phyloP scores from a whole-genome alignment of 108 stramenopile species.

The Fragilaria crotonensis region DNA sequence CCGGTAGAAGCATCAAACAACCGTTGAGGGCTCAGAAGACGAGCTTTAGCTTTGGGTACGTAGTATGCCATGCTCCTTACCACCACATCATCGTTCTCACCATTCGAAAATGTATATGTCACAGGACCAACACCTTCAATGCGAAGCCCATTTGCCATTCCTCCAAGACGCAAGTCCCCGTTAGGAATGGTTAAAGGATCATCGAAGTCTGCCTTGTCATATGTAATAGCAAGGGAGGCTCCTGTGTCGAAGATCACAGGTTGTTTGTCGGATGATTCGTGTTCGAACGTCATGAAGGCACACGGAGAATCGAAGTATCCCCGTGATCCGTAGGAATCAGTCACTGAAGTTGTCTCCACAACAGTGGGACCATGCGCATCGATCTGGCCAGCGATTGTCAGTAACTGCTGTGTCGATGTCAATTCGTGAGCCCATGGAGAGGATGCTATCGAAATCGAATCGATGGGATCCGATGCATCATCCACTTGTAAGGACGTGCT shows the following conservation, averaged over 20 bases:
- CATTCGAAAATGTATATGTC: conserved; percentile 14
- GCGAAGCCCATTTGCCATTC: conserved; percentile 3
- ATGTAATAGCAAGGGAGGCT: conserved; percentile 19
- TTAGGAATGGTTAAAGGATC: not conserved
- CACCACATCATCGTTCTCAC: not conserved
- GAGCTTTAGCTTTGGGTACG: conserved; percentile 16
- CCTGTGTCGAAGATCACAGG: conserved; percentile 32
- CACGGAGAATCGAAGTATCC: no score
- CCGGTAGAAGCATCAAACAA: not conserved
- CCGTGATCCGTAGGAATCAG: no score
- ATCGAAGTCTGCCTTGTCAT: conserved; percentile 13
- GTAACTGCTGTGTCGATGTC: not conserved
- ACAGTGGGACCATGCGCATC: no score
- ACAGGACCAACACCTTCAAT: conserved; percentile 19
- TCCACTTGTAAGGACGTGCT: no score
- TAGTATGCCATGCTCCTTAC: conserved; percentile 13
- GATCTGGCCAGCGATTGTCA: no score
- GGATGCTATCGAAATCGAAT: no score
- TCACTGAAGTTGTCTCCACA: no score
- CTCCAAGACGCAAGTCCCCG: not conserved
- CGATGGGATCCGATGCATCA: no score
- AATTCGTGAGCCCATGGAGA: not conserved
- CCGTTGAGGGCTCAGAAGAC: conserved; percentile 13
- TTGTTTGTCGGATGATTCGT: no score
- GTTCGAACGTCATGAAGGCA: no score